Evolutionary conservation across 1,284 basidiomycete genomes (phyloP).

Genomic region (Apiotrichum domesticum): DNA sequence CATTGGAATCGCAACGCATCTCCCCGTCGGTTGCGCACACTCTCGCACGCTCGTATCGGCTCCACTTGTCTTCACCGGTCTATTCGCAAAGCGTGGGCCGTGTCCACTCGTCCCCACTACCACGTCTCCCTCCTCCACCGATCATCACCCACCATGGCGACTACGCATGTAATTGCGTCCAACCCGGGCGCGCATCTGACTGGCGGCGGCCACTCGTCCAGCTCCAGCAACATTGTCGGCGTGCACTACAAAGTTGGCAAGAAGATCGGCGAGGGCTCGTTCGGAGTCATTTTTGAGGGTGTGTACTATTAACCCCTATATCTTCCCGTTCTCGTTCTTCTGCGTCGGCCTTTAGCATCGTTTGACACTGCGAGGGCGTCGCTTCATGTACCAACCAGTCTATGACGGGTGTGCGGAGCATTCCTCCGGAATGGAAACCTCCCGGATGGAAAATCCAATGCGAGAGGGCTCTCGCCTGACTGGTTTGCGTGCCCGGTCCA

Average conservation of each 20-base stretch:
- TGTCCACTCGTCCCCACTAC: constrained; percentile 3
- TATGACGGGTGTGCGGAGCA: no score
- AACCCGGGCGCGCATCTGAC: constrained; percentile 42
- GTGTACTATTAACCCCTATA: constrained; percentile 18
- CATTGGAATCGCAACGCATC: background rate
- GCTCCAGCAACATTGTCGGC: constrained; percentile 49
- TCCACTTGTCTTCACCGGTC: background rate
- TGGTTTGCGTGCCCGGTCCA: no score
- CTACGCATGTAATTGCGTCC: constrained; percentile 47
- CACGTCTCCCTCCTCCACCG: background rate
- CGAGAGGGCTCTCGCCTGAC: no score
- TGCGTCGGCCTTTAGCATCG: background rate
- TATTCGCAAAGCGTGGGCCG: background rate
- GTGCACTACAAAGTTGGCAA: constrained; percentile 58
- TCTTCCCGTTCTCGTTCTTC: no score
- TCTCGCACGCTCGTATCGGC: background rate
- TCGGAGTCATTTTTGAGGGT: constrained; percentile 97
- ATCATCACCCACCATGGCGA: constrained; percentile 33
- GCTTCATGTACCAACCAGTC: no score
- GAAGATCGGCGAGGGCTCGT: constrained; percentile 69
- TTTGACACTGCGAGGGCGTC: no score
- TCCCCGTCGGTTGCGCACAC: background rate
- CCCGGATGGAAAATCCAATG: no score
- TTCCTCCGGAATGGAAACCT: no score
- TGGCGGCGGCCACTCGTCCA: constrained; percentile 35